These are phyloP conservation scores for Rhodotorula sp. DNA, from an alignment of 1,284 basidiomycete genomes.

Conservation along the genomic window DNA sequence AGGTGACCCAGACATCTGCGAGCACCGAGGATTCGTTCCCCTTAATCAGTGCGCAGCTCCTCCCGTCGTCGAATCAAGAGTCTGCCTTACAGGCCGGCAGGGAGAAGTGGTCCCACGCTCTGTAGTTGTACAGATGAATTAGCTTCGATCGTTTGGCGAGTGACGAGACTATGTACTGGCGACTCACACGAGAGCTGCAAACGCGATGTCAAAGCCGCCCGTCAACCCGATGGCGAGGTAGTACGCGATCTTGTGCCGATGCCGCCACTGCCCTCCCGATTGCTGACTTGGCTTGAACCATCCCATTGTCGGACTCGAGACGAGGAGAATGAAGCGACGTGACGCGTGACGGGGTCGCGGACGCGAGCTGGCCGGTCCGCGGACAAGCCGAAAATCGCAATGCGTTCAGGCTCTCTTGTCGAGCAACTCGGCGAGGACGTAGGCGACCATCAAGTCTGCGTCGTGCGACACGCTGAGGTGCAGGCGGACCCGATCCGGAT, in stretches of 20 bases:
- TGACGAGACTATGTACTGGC: background rate
- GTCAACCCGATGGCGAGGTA: background rate
- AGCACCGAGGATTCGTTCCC: too few species aligned
- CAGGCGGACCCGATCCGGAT: slow-evolving; percentile 1
- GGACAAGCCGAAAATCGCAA: background rate
- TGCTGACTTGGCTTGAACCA: background rate
- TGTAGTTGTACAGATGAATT: background rate
- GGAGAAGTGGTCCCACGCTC: slow-evolving; percentile 2
- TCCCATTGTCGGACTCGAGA: background rate
- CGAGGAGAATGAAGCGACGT: background rate
- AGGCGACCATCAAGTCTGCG: slow-evolving; percentile 37
- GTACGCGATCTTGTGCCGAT: background rate
- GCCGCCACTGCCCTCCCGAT: background rate
- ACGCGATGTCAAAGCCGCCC: background rate
- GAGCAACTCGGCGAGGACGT: slow-evolving; percentile 32
- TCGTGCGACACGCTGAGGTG: slow-evolving; percentile 42
- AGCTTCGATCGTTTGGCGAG: background rate
- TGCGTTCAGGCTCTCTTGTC: background rate
- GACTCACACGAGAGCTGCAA: slow-evolving; percentile 1
- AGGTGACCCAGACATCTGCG: background rate
- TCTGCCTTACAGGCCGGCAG: background rate
- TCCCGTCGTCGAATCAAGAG: background rate
- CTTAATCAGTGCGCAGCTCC: too few species aligned
- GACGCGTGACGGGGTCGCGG: background rate
- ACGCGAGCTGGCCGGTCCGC: background rate